These are phyloP conservation scores for Kwoniella dejecticola DNA, from an alignment of 768 basidiomycete species.

Conservation along the genomic window DNA sequence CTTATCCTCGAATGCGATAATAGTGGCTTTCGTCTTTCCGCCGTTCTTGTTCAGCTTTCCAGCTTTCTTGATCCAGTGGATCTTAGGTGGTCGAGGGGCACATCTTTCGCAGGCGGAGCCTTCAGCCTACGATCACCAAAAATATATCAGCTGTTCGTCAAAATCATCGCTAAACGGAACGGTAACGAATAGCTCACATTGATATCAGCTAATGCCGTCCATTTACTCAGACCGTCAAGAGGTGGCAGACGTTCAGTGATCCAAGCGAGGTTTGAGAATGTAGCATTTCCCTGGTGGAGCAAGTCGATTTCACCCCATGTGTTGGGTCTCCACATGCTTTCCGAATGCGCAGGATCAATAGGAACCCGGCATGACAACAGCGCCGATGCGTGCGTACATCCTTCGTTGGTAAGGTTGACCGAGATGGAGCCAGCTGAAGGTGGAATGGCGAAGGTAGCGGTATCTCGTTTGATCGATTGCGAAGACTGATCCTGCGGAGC, in stretches of 20 bases:
- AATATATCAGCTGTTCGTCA: slow-evolving; percentile 5
- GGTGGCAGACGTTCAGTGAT: slow-evolving; percentile 78
- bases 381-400: slow-evolving; percentile 74
- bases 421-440: slow-evolving; percentile 58
- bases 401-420: slow-evolving; percentile 63
- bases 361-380: slow-evolving; percentile 76
- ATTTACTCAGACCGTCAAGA: slow-evolving; percentile 68
- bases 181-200: slow-evolving; percentile 49
- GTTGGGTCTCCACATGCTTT: slow-evolving; percentile 74
- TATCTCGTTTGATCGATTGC: slow-evolving; percentile 21
- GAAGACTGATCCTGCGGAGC: slow-evolving; percentile 20
- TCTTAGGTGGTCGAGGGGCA: slow-evolving; percentile 73
- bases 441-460: slow-evolving; percentile 70
- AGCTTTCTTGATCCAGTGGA: slow-evolving; percentile 68
- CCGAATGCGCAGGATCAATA: slow-evolving; percentile 66
- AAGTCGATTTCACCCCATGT: slow-evolving; percentile 81
- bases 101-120: slow-evolving; percentile 70
- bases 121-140: slow-evolving; percentile 15
- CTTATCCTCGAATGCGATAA: slow-evolving; percentile 76
- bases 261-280: slow-evolving; percentile 83
- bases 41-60: slow-evolving; percentile 47
- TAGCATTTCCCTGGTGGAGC: slow-evolving; percentile 72
- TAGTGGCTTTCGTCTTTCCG: slow-evolving; percentile 60
- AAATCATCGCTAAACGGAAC: not conserved
- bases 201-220: slow-evolving; percentile 65